These are phyloP conservation scores for Apiotrichum brassicae DNA, from an alignment of 1,284 basidiomycete species.

Conservation along the genomic window DNA sequence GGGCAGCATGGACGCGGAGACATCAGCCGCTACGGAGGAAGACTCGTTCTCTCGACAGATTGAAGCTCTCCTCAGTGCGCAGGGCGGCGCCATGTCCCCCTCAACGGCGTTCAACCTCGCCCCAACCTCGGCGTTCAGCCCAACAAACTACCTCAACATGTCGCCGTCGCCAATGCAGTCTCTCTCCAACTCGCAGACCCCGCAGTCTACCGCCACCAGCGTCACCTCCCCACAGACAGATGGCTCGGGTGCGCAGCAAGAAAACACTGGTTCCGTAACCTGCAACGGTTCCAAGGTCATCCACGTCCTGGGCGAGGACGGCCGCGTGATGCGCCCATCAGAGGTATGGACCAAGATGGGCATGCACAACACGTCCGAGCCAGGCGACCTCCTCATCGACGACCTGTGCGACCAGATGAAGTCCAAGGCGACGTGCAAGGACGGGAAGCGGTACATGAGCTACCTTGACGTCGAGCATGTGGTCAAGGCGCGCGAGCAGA, in stretches of 20 bases:
- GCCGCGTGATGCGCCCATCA: constrained; percentile 36
- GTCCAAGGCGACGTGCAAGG: constrained; percentile 41
- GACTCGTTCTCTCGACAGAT: constrained; percentile 35
- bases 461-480: constrained; percentile 17
- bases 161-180: constrained; percentile 37
- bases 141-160: constrained; percentile 44
- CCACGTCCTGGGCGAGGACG: constrained; percentile 33
- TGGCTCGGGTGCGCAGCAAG: constrained; percentile 8
- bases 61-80: constrained; percentile 25
- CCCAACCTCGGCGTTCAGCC: constrained; percentile 29
- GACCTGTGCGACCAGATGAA: constrained; percentile 46
- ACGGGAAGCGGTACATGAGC: constrained; percentile 23
- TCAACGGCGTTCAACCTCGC: constrained; percentile 22
- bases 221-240: constrained; percentile 20
- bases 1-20: constrained; percentile 4
- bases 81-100: constrained; percentile 19
- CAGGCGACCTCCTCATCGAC: constrained; percentile 42
- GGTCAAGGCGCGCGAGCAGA: constrained; percentile 2
- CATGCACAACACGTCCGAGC: constrained; percentile 23
- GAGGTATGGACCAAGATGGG: constrained; percentile 41
- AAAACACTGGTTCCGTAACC: background rate
- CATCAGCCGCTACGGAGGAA: constrained; percentile 19
- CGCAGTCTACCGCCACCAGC: constrained; percentile 18
- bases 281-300: constrained; percentile 21
- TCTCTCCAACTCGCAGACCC: constrained; percentile 24